Conservation (phyloP, 768 basidiomycete genomes). For the Fistulinella prunicolor region DNA sequence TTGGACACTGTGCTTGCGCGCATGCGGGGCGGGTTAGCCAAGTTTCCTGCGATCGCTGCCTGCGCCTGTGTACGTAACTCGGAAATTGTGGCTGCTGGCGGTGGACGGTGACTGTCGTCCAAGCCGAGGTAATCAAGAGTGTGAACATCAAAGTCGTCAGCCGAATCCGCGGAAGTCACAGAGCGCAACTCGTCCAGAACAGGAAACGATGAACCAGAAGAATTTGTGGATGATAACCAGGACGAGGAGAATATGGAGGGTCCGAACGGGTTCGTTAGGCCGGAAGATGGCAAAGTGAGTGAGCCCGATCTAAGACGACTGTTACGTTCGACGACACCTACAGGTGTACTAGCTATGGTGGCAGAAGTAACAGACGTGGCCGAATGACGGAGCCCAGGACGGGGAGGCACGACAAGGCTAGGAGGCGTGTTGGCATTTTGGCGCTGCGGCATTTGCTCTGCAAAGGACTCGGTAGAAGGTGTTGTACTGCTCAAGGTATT, state of each 20-base stretch:
- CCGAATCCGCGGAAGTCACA: slow-evolving; percentile 72
- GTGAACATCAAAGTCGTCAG: slow-evolving; percentile 88
- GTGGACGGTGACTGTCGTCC: slow-evolving; percentile 69
- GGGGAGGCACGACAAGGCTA: slow-evolving; percentile 45
- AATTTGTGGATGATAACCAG: slow-evolving; percentile 71
- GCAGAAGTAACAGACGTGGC: slow-evolving; percentile 59
- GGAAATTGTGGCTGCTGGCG: slow-evolving; percentile 84
- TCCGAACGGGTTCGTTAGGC: slow-evolving; percentile 81
- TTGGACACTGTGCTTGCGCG: slow-evolving; percentile 92
- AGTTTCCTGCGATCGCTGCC: slow-evolving; percentile 81
- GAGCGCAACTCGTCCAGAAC: slow-evolving; percentile 80
- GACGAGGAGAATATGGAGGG: slow-evolving; percentile 87
- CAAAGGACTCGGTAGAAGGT: slow-evolving; percentile 49
- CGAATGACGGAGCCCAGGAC: slow-evolving; percentile 75
- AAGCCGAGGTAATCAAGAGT: slow-evolving; percentile 96
- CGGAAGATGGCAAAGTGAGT: slow-evolving; percentile 77
- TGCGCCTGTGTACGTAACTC: slow-evolving; percentile 89
- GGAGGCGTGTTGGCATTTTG: slow-evolving; percentile 38
- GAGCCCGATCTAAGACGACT: slow-evolving; percentile 92
- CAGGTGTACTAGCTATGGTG: slow-evolving; percentile 38
- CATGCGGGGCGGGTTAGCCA: slow-evolving; percentile 74
- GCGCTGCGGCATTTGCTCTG: slow-evolving; percentile 42
- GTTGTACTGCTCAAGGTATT: slow-evolving; percentile 50
- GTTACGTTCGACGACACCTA: slow-evolving; percentile 52
- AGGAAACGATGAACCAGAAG: slow-evolving; percentile 54